Conservation (phyloP, 192 early-diverging fungal species). For the Coemansia sp. region DNA sequence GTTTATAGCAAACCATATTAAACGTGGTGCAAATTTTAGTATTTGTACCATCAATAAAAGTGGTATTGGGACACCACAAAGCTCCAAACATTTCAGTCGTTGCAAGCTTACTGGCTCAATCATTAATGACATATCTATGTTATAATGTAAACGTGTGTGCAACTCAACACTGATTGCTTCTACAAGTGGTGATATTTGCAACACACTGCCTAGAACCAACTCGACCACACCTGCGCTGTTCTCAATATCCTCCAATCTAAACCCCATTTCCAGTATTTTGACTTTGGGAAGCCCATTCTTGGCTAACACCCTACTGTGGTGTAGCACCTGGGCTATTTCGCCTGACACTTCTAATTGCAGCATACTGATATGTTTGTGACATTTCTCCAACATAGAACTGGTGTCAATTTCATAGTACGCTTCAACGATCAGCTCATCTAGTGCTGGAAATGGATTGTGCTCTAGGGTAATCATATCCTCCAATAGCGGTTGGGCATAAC, state of each 20-base stretch:
- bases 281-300: neutral
- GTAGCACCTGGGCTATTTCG: neutral
- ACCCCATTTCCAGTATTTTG: neutral
- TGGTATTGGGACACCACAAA: neutral
- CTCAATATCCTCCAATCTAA: neutral
- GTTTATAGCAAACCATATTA: neutral
- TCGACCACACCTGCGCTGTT: neutral
- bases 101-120: neutral
- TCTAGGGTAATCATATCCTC: neutral
- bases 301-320: neutral
- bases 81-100: neutral
- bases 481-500: neutral
- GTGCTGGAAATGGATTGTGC: neutral
- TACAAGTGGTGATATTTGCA: neutral
- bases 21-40: neutral
- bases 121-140: neutral
- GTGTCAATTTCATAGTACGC: neutral
- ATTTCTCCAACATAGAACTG: neutral
- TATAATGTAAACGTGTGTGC: neutral
- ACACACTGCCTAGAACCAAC: neutral
- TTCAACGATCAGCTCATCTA: neutral
- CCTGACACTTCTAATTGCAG: neutral
- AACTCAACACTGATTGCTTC: neutral
- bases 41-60: neutral
- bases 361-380: neutral